Evolutionary conservation across 2,329 filamentous ascomycete genomes (phyloP).

Genomic region (Pseudocercospora pini-densiflorae): DNA sequence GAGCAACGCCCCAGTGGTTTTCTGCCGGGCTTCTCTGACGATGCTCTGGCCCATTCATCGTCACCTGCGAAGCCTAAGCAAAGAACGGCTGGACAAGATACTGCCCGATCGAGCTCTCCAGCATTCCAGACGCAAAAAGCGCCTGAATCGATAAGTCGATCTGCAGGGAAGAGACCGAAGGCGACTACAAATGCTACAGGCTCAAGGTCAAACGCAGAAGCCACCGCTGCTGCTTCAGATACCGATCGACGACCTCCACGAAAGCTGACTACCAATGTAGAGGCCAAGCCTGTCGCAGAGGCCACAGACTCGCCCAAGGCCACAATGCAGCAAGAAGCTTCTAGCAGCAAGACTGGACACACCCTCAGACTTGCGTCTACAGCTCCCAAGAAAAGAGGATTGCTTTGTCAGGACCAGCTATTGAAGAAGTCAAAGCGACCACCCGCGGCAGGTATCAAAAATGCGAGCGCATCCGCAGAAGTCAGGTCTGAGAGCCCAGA

Average conservation of each 20-base stretch:
- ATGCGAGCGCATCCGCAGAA: neutral
- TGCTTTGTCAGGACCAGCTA: slow-evolving; percentile 48
- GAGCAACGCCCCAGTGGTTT: slow-evolving; percentile 25
- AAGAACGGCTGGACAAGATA: neutral
- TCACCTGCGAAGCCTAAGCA: slow-evolving; percentile 19
- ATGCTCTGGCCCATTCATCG: slow-evolving; percentile 31
- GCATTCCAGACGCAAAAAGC: slow-evolving; percentile 34
- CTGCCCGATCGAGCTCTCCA: slow-evolving; percentile 40
- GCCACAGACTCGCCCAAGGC: neutral
- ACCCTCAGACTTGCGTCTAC: slow-evolving; percentile 46
- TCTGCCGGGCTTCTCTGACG: slow-evolving; percentile 35
- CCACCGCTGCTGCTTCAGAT: neutral
- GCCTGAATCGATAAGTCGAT: neutral
- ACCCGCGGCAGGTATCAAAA: slow-evolving; percentile 23
- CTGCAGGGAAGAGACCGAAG: neutral
- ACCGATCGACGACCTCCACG: neutral
- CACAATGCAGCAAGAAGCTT: slow-evolving; percentile 2
- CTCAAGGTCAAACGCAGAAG: neutral
- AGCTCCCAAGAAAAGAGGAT: slow-evolving; percentile 45
- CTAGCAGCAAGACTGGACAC: slow-evolving; percentile 22
- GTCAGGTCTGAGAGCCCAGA: neutral
- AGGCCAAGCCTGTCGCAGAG: neutral
- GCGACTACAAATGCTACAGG: neutral
- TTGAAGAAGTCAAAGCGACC: slow-evolving; percentile 23
- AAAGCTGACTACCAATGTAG: neutral